These are phyloP conservation scores for Tardiomyces digboiensis DNA, from an alignment of 1,139 yeast genomes.

Conservation along the genomic window DNA sequence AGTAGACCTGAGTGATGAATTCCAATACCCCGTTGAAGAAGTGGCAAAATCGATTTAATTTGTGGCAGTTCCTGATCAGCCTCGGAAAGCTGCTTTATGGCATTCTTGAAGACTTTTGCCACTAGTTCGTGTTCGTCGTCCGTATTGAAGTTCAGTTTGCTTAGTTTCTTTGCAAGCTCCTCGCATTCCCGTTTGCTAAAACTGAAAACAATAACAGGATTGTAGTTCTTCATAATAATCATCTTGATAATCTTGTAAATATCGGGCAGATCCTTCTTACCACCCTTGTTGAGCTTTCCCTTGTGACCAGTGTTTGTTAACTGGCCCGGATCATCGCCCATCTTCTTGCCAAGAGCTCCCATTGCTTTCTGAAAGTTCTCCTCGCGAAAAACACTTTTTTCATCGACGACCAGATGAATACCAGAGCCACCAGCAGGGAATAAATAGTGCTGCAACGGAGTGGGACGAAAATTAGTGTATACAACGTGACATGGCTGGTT, in stretches of 20 bases:
- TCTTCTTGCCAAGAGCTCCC: constrained; percentile 78
- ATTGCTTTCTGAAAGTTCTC: constrained; percentile 98
- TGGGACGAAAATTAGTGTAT: constrained; percentile 97
- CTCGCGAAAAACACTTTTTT: constrained; percentile 91
- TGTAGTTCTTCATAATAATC: constrained; percentile 93
- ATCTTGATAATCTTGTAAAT: constrained; percentile 94
- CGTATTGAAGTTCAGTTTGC: constrained; percentile 85
- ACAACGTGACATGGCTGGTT: constrained; percentile 98
- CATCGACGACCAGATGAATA: constrained; percentile 94
- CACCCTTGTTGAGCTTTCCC: constrained; percentile 86
- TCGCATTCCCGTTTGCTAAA: constrained; percentile 97
- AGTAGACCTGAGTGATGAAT: constrained; percentile 96
- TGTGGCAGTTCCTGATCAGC: constrained; percentile 90
- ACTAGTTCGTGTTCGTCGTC: constrained; percentile 90
- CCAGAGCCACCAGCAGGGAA: constrained; percentile 99
- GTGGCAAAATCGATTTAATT: constrained; percentile 80
- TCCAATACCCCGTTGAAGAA: constrained; percentile 91
- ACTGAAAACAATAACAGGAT: constrained; percentile 96
- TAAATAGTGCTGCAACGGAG: constrained; percentile 93
- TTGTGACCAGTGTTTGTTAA: constrained; percentile 48
- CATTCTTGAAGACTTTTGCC: constrained; percentile 81
- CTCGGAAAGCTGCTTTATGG: constrained; percentile 79
- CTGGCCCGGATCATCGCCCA: constrained; percentile 71
- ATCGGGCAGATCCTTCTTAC: constrained; percentile 65
- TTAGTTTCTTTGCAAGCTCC: constrained; percentile 85